Base-by-base conservation (phyloP, 2,329 filamentous ascomycete species). In the Verticillium nubilum region DNA sequence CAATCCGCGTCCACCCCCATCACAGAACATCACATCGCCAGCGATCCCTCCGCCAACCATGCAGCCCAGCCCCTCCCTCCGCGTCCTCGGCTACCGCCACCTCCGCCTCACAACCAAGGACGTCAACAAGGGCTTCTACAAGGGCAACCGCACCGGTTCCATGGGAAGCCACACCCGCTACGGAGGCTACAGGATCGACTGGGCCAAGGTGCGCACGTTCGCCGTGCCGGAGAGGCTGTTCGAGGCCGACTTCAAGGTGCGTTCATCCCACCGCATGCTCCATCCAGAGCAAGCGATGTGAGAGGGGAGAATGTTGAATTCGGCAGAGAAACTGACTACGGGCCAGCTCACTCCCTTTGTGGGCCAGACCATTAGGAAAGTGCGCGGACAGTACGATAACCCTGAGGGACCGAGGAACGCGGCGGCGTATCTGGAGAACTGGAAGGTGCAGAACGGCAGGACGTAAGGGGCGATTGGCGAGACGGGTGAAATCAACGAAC, bases 111-210 rank as follows among this genome's bases (percentile, higher is more conserved):
- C 91, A 13, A 96, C 94, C 66, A 99, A 99, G 78, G 88, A 95
- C 76, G 88, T 94, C 72, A 90, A 89, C 73, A 91, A 92, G 72
- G 94, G 93, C 67, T 99, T 88, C 85, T 99, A 99, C 86, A 98
- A 98, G 82, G 95, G 95, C 72, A 97, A 90, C 68, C 84, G 93
- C 54, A 89, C 92, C 1, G 95, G 95, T 1, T 86, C 90, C 50
- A 92, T 96, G 86, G 95, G 95, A 73, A 77, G 80, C 15, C 91
- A 96, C 77, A 93, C 90, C 58, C 90, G 90, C 73, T 85, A 86
- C 72, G 95, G 94, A 74, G 88, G 88, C 56, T 99, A 95, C 75
- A 74, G 86, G 54, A 87, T 98, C 66, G 90, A 98, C 66, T 96
- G 84, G 82, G 76, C 80, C 59, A 97, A 96, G 77, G 91, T 98